Conservation (phyloP, 768 basidiomycete species). For the Termitomyces sp. region DNA sequence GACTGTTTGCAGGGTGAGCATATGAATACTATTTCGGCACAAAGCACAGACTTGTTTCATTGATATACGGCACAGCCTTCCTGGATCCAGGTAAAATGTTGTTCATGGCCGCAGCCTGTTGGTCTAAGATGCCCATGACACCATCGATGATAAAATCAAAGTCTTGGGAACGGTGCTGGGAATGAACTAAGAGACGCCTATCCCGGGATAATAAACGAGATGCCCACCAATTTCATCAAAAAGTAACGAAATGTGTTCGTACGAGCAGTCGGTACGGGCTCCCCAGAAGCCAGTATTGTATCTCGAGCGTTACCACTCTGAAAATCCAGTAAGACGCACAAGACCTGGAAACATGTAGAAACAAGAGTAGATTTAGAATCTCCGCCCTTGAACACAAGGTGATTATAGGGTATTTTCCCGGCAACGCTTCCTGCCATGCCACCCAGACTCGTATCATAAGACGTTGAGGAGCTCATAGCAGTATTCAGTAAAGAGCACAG, state of each 20-base stretch:
- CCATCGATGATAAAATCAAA: conserved; percentile 82
- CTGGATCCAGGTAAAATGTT: conserved; percentile 82
- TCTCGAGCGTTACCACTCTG: conserved; percentile 74
- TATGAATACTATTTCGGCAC: neutral
- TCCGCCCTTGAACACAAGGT: conserved; percentile 86
- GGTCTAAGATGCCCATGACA: conserved; percentile 58
- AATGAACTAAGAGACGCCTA: neutral
- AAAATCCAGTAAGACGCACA: conserved; percentile 75
- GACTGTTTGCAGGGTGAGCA: conserved; percentile 34
- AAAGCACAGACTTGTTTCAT: conserved; percentile 63
- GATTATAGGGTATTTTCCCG: conserved; percentile 83
- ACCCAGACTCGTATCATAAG: conserved; percentile 48
- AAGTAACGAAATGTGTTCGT: conserved; percentile 93
- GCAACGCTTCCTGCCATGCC: conserved; percentile 73
- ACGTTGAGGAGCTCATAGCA: conserved; percentile 62
- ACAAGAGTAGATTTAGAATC: conserved; percentile 72
- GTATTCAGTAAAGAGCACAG: conserved; percentile 94
- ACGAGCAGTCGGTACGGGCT: conserved; percentile 50
- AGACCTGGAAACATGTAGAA: conserved; percentile 68
- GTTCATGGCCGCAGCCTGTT: conserved; percentile 69
- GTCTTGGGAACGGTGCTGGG: conserved; percentile 85
- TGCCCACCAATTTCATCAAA: conserved; percentile 76
- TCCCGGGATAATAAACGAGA: neutral
- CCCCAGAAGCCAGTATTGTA: conserved; percentile 31
- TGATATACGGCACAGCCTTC: conserved; percentile 75